These are phyloP conservation scores for Kappamyces sp. DNA, from an alignment of 192 early-diverging fungal species.

Conservation along the genomic window DNA sequence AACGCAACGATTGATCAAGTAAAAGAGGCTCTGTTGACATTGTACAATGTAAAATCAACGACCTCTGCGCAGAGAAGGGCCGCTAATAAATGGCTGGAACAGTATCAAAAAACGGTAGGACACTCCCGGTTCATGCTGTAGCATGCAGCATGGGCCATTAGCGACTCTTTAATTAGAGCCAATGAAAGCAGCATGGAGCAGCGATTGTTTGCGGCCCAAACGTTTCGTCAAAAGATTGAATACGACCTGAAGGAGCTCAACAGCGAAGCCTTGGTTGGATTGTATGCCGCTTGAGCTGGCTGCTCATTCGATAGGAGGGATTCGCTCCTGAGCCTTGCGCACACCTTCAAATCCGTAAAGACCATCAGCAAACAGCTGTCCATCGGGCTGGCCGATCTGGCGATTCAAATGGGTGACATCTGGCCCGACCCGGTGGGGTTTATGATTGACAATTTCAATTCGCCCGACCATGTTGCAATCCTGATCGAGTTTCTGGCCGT, in stretches of 20 bases:
- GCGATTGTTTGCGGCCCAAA: conserved; percentile 89
- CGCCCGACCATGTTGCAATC: conserved; percentile 53
- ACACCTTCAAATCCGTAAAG: conserved; percentile 47
- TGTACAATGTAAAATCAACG: conserved; percentile 5
- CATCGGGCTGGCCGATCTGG: conserved; percentile 75
- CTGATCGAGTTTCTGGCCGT: conserved; percentile 79
- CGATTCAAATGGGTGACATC: conserved; percentile 59
- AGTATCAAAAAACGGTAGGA: conserved; percentile 82
- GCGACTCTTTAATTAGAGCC: conserved; percentile 64
- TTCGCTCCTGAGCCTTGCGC: conserved; percentile 67
- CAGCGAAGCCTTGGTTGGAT: conserved; percentile 44
- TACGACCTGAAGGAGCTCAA: conserved; percentile 75
- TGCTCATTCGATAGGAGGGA: conserved; percentile 49
- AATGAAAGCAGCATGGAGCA: conserved; percentile 49
- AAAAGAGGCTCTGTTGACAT: conserved; percentile 17
- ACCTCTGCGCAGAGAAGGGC: conserved; percentile 34
- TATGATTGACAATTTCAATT: conserved; percentile 60
- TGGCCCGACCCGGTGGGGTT: conserved; percentile 80
- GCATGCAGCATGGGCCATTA: conserved; percentile 79
- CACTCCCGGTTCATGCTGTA: conserved; percentile 22
- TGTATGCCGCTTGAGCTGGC: neutral
- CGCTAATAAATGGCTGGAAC: conserved; percentile 74
- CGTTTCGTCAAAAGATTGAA: conserved; percentile 84
- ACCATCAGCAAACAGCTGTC: conserved; percentile 75
- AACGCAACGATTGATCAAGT: conserved; percentile 21